Percentiles rank a stretch among this genome's conserved stretches.
Conservation (phyloP, 164 flowering plant genomes). For the Chloranthus sessilifolius region DNA sequence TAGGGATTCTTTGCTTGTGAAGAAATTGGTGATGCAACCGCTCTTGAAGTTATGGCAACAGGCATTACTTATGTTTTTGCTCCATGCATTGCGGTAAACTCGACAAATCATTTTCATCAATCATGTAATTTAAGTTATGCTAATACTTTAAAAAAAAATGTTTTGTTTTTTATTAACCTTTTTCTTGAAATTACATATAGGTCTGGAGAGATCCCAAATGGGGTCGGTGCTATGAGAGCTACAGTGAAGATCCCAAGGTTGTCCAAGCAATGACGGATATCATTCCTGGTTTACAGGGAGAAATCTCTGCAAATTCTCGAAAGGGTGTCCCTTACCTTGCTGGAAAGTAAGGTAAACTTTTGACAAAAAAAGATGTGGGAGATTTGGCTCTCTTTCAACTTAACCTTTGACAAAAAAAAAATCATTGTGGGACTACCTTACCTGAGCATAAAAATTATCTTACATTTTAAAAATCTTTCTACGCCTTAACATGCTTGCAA, state of each 20-base stretch:
- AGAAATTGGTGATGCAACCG: conserved; percentile 65
- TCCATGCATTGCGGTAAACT: conserved; percentile 62
- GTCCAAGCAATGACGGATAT: conserved; percentile 62
- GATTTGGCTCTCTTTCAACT: no score
- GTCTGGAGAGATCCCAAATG: conserved; percentile 74
- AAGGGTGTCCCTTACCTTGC: conserved; percentile 36
- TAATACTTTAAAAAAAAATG: no score
- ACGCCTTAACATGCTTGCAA: no score
- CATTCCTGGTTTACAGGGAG: conserved; percentile 65
- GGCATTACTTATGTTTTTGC: conserved; percentile 71
- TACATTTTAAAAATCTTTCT: no score
- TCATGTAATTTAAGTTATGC: no score
- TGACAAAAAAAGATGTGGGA: no score
- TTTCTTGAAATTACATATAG: conserved; percentile 16
- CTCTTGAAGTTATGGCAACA: conserved; percentile 63
- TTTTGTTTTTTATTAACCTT: no score
- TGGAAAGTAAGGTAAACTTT: conserved; percentile 60
- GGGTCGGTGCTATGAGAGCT: conserved; percentile 76
- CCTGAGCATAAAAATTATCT: no score
- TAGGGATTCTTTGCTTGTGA: conserved; percentile 52
- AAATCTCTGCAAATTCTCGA: conserved; percentile 31
- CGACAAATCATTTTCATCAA: no score
- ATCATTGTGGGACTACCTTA: no score
- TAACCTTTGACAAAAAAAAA: no score
- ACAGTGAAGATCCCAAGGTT: conserved; percentile 55